These are phyloP conservation scores for Zygoascus ofunaensis DNA, from an alignment of 805 yeast species.

Conservation along the genomic window DNA sequence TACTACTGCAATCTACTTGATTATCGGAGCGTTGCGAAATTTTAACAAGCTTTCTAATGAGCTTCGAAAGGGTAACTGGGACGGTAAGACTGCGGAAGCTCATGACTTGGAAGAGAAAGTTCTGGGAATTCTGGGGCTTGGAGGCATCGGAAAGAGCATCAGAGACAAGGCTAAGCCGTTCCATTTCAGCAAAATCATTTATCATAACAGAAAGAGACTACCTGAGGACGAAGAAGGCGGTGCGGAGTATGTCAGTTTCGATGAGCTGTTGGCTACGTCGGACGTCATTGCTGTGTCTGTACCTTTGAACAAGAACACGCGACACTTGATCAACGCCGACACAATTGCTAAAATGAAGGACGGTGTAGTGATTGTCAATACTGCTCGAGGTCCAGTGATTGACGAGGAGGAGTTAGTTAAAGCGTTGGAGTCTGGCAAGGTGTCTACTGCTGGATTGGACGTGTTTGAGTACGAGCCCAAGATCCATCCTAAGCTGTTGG, in stretches of 20 bases:
- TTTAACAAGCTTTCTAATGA: conserved; percentile 35
- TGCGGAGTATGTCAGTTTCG: conserved; percentile 39
- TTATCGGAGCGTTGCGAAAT: conserved; percentile 46
- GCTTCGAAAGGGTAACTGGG: conserved; percentile 40
- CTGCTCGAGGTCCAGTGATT: conserved; percentile 54
- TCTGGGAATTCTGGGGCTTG: conserved; percentile 54
- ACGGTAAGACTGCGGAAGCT: conserved; percentile 37
- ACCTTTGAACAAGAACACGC: conserved; percentile 46
- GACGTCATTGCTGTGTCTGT: conserved; percentile 44
- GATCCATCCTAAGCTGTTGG: conserved; percentile 39
- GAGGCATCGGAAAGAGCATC: conserved; percentile 52
- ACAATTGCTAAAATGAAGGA: conserved; percentile 42
- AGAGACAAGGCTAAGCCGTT: conserved; percentile 43
- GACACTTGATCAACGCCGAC: conserved; percentile 39
- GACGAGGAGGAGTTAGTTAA: conserved; percentile 43
- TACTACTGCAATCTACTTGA: conserved; percentile 43
- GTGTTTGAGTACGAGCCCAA: conserved; percentile 55
- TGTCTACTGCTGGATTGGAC: conserved; percentile 47
- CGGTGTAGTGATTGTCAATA: conserved; percentile 46
- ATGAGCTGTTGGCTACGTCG: conserved; percentile 37
- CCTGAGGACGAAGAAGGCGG: conserved; percentile 39
- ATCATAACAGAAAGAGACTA: conserved; percentile 43
- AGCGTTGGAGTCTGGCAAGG: conserved; percentile 41
- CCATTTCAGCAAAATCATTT: conserved; percentile 42
- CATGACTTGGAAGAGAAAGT: conserved; percentile 42